Evolutionary conservation across 2,329 filamentous ascomycete species (phyloP), one percentile per base, ranked within the genome.

Genomic region (Aspergillus clavatus): DNA sequence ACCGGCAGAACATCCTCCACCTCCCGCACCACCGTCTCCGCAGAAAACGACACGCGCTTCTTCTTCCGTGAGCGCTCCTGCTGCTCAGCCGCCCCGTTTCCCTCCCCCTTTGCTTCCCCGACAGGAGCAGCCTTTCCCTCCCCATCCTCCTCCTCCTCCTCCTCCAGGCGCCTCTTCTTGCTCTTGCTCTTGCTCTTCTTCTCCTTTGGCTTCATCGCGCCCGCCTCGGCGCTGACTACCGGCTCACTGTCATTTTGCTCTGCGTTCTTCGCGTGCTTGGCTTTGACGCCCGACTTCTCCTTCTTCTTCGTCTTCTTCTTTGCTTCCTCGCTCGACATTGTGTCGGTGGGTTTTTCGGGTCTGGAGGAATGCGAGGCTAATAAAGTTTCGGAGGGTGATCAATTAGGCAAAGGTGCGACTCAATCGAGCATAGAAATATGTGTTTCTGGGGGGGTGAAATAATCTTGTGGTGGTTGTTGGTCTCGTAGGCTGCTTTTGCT

Each of bases 11-110:
- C 24, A 24, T 4, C 23, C 23, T 24, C 8, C 23, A 5, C 23
- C 8, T 84, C 80, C 37, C 74, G 65, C 5, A 63, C 67, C 59
- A 85, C 84, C 3, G 80, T 82, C 40, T 83, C 81, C 6, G 78
- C 72, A 1, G 81, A 78, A 59, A 86, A 86, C 1, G 80, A 77
- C 7, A 86, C 82, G 3, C 78, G 81, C 60, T 84, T 84, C 50
- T 61, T 61, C 50, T 59, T 54, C 26, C 55, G 55, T 24, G 8
- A 5, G 16, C 45, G 49, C 33, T 51, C 24, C n/a, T 41, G 36
- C 11, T 43, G n/a, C 14, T 48, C 21, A 7, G 38, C 14, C 10
- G 8, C 24, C 5, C 23, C 11, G 6, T 27, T n/a, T n/a, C n/a
- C n/a, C n/a, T n/a, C n/a, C n/a, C n/a, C n/a, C n/a, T n/a, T n/a